A percentile compares a stretch with the other conserved stretches of the same genome.
Conservation (phyloP, 1,284 basidiomycete genomes). For the Fomitopsis betulina region DNA sequence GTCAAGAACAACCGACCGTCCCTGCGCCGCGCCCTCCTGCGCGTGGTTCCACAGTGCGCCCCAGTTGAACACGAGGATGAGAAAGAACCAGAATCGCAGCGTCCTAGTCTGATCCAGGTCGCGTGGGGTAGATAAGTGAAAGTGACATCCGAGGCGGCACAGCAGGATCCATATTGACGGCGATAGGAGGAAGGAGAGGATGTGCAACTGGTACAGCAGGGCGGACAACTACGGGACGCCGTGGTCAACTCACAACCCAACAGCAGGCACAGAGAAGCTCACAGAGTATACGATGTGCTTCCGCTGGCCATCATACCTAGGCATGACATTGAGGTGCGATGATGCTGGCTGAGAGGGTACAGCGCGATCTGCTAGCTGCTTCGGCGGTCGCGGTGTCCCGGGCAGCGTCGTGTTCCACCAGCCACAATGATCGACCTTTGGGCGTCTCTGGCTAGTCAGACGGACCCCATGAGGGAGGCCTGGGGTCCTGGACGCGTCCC, state of each 20-base stretch:
- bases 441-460: not conserved
- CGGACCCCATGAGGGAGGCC: conserved; percentile 1
- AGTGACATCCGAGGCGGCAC: conserved; percentile 53
- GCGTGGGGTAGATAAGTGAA: conserved; percentile 59
- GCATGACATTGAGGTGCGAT: conserved; percentile 57
- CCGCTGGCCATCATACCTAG: conserved; percentile 67
- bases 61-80: conserved; percentile 53
- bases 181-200: conserved; percentile 69
- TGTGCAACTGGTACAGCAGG: conserved; percentile 66
- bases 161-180: conserved; percentile 58
- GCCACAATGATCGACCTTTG: not conserved
- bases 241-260: not conserved
- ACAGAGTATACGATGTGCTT: conserved; percentile 73
- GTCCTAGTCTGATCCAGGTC: conserved; percentile 57
- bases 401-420: not conserved
- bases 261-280: not conserved
- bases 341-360: not conserved
- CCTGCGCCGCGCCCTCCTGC: conserved; percentile 43
- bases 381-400: not conserved
- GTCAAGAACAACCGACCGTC: conserved; percentile 61
- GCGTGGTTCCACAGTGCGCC: conserved; percentile 60
- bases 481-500: conserved; percentile 12
- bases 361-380: not conserved
- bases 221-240: conserved; percentile 51
- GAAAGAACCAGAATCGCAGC: conserved; percentile 57